Percentiles rank a stretch among this genome's conserved stretches.
These are phyloP conservation scores for Rhizopogon vulgaris DNA, from an alignment of 768 basidiomycete genomes.

Conservation along the genomic window DNA sequence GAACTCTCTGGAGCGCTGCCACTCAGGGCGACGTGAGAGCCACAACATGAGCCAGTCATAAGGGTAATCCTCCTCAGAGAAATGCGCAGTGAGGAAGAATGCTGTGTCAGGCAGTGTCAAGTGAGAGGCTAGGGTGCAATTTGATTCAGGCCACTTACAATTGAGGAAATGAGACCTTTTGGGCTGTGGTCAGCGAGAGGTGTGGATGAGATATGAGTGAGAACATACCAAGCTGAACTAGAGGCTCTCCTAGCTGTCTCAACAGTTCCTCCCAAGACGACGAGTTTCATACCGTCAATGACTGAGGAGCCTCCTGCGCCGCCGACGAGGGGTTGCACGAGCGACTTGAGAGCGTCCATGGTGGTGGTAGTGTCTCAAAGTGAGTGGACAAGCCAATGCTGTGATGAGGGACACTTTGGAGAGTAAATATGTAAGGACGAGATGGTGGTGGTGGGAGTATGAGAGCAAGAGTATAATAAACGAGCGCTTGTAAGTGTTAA, in stretches of 20 bases:
- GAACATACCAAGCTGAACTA: slow-evolving; percentile 70
- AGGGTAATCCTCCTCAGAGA: slow-evolving; percentile 85
- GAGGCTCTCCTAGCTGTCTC: slow-evolving; percentile 80
- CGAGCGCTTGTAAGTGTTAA: slow-evolving; percentile 4
- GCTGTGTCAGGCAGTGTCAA: slow-evolving; percentile 32
- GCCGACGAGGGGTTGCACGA: slow-evolving; percentile 75
- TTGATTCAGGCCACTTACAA: slow-evolving; percentile 43
- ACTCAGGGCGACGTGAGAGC: slow-evolving; percentile 80
- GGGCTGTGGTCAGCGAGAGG: slow-evolving; percentile 9
- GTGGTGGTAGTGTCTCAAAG: slow-evolving; percentile 12
- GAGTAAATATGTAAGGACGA: slow-evolving; percentile 13
- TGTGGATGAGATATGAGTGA: background rate
- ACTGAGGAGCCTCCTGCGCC: slow-evolving; percentile 70
- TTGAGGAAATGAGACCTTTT: slow-evolving; percentile 80
- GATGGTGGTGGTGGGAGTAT: slow-evolving; percentile 13
- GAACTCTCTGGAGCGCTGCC: slow-evolving; percentile 86
- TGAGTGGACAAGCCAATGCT: slow-evolving; percentile 34
- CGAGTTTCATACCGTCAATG: slow-evolving; percentile 86
- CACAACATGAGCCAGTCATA: slow-evolving; percentile 92
- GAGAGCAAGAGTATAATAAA: slow-evolving; percentile 10
- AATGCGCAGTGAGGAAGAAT: slow-evolving; percentile 86
- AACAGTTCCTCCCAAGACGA: slow-evolving; percentile 82
- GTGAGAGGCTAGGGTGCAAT: slow-evolving; percentile 2
- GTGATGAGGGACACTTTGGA: slow-evolving; percentile 14
- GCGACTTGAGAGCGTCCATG: slow-evolving; percentile 80